These are phyloP conservation scores for Hypoxylon sp. DNA, from an alignment of 2,329 filamentous ascomycete species.

Conservation along the genomic window DNA sequence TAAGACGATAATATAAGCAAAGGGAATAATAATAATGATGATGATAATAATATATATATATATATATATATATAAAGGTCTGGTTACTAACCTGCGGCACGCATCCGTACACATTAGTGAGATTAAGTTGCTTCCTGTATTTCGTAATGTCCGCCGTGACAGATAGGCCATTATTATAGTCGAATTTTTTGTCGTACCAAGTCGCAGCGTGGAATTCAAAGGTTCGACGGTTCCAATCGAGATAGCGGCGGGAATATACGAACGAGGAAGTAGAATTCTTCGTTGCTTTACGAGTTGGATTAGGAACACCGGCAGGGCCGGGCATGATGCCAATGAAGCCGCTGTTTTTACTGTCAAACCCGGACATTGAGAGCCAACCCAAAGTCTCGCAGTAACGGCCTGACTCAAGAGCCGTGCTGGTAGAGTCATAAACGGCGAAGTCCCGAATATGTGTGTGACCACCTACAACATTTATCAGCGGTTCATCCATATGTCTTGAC, in stretches of 20 bases:
- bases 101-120: conserved; percentile 72
- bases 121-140: conserved; percentile 66
- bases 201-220: conserved; percentile 74
- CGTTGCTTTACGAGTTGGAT: conserved; percentile 59
- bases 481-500: background rate
- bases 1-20: no score
- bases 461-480: conserved; percentile 56
- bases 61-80: no score
- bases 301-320: conserved; percentile 58
- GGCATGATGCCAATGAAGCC: conserved; percentile 56
- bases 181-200: conserved; percentile 65
- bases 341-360: conserved; percentile 66
- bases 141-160: conserved; percentile 67
- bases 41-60: no score
- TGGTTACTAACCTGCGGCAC: conserved; percentile 60
- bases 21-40: no score
- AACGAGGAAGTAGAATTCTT: conserved; percentile 58
- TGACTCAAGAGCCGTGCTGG: conserved; percentile 73
- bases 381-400: conserved; percentile 77
- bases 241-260: conserved; percentile 71
- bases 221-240: conserved; percentile 78
- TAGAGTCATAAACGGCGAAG: conserved; percentile 74
- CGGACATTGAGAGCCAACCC: conserved; percentile 76
- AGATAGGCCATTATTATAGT: conserved; percentile 63
- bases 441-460: conserved; percentile 77